Base-by-base conservation (phyloP, 805 yeast genomes). In the Babjeviella inositovora region DNA sequence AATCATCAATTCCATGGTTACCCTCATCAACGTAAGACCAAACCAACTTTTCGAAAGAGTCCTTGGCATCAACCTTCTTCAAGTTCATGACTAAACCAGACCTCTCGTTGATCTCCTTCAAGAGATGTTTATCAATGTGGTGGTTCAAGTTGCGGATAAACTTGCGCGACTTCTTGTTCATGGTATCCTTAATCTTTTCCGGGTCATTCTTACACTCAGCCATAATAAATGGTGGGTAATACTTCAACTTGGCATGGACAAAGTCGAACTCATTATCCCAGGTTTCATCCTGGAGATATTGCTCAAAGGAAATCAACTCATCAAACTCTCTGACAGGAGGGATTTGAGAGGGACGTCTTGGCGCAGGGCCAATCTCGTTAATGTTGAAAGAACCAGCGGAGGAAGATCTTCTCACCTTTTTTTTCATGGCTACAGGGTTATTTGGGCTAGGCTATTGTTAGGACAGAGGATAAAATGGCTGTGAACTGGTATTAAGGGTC, bases 231-330 rank as follows among this genome's bases (percentile, higher is more conserved):
- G 87, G 87, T 11, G 90, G 90, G 38, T 67, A 57, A 46, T 76
- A 76, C 23, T 54, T 56, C 29, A 75, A 51, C 31, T 65, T 71
- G 17, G 79, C 77, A 39, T 73, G 76, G 33, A 71, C 50, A 35
- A 70, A 62, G 39, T 70, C 79, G 34, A 63, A 70, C 29, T 76
- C 85, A 31, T 74, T 70, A 43, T 75, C 85, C 62, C 79, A 73
- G 3, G 76, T 66, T 39, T 74, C 85, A 40, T 71, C 79, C 38
- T 70, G 60, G 28, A 76, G 52, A 43, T 55, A 76, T 13, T 58
- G 54, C 39, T 71, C 81, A 38, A 76, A 76, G 10, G 66, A 57
- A 11, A 53, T 54, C 29, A 76, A 47, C 24, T 65, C 73, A 22
- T 76, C 85, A 45, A 76, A 76, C 21, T 55, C 59, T 21, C 50